These are phyloP conservation scores for Saccharomycopsis sp. DNA, from an alignment of 805 yeast species.

Conservation along the genomic window DNA sequence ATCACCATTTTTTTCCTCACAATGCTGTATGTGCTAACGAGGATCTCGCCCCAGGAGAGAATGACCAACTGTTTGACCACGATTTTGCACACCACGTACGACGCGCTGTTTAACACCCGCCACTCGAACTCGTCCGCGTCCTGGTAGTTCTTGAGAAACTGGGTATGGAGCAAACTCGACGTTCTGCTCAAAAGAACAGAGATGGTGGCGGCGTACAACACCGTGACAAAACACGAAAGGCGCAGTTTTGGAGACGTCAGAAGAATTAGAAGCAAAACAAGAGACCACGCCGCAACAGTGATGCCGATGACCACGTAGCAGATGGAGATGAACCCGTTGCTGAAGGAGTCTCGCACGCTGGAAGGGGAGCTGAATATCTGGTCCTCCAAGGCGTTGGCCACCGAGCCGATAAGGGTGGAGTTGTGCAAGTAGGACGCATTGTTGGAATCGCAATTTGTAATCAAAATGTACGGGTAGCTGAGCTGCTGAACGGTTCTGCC, in stretches of 20 bases:
- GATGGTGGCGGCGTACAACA: slow-evolving; percentile 15
- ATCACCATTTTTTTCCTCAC: background rate
- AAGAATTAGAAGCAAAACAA: slow-evolving; percentile 15
- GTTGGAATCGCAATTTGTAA: too few species aligned
- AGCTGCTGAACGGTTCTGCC: too few species aligned
- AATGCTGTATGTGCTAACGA: slow-evolving; percentile 1
- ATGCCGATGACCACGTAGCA: slow-evolving; percentile 17
- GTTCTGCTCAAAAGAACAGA: slow-evolving; percentile 15
- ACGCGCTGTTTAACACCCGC: background rate
- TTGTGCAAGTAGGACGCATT: too few species aligned
- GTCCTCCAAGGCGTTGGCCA: too few species aligned
- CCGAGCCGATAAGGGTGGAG: too few species aligned
- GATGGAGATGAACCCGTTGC: slow-evolving; percentile 24
- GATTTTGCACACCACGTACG: slow-evolving; percentile 3
- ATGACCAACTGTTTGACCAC: slow-evolving; percentile 8
- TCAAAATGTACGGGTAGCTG: too few species aligned
- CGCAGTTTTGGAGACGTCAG: slow-evolving; percentile 6
- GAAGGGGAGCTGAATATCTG: too few species aligned
- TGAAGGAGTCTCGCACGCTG: slow-evolving; percentile 16
- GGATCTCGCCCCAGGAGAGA: slow-evolving; percentile 16
- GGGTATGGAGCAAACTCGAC: slow-evolving; percentile 11
- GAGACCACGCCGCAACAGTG: slow-evolving; percentile 19
- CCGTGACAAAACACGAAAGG: slow-evolving; percentile 10
- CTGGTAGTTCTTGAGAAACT: slow-evolving; percentile 15
- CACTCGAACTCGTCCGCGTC: slow-evolving; percentile 11